phyloP scores from a whole-genome alignment of 331 rosid species.

The Acacia pycnantha region DNA sequence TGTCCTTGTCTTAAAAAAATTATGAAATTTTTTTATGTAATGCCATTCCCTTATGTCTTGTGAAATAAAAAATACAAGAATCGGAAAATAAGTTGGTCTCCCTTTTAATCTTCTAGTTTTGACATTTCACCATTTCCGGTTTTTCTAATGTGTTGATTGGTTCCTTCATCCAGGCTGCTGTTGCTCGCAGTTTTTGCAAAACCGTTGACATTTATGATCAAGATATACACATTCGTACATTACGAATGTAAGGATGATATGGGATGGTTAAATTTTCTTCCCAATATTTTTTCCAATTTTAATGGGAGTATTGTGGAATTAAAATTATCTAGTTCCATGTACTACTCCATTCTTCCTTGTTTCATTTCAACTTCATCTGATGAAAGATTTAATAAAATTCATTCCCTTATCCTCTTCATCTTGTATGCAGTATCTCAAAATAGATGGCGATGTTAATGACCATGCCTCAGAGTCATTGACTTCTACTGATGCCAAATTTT shows the following conservation, averaged over 20 bases:
- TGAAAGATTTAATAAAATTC: background rate
- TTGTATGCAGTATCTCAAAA: background rate
- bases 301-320: background rate
- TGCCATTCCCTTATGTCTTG: background rate
- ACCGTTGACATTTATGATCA: conserved; percentile 85
- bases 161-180: conserved; percentile 66
- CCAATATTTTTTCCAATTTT: background rate
- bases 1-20: background rate
- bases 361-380: background rate
- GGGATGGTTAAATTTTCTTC: conserved; percentile 18
- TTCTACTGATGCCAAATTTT: background rate
- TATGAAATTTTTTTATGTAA: background rate
- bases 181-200: conserved; percentile 77
- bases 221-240: conserved; percentile 74
- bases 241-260: conserved; percentile 64
- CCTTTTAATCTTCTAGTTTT: background rate
- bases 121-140: conserved; percentile 16
- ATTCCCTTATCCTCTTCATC: background rate
- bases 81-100: background rate
- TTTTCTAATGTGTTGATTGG: conserved; percentile 21
- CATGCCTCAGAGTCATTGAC: background rate
- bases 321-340: background rate
- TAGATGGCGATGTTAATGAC: background rate
- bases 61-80: background rate
- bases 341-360: conserved; percentile 12